A percentile compares a stretch with the other conserved stretches of the same genome.
Evolutionary conservation across 352 stramenopile genomes (phyloP).

Genomic region (Globisporangium echinulatum): DNA sequence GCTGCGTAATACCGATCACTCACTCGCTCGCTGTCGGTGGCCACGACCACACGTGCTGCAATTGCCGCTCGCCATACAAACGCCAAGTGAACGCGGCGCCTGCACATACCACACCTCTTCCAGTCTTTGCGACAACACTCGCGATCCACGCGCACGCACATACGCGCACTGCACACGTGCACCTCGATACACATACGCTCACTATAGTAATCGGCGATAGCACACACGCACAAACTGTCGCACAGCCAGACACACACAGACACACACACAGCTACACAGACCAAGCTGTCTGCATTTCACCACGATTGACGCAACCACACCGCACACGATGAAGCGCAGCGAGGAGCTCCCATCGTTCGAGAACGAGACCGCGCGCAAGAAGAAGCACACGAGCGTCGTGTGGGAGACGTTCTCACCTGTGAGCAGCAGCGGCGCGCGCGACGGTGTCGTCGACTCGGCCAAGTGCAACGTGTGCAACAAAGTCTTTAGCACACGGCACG

Average conservation of each 20-base stretch:
- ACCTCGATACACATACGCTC: no score
- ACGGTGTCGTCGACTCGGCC: constrained; percentile 64
- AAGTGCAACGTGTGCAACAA: constrained; percentile 75
- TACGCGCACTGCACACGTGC: neutral
- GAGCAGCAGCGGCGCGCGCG: constrained; percentile 50
- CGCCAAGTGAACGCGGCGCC: constrained; percentile 4
- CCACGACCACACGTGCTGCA: neutral
- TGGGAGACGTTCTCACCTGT: constrained; percentile 80
- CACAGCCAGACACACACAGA: no score
- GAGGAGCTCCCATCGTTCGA: constrained; percentile 52
- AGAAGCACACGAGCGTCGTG: constrained; percentile 79
- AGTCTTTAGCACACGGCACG: constrained; percentile 73
- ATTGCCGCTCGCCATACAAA: constrained; percentile 11
- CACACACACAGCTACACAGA: neutral
- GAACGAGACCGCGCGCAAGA: constrained; percentile 60
- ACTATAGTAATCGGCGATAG: no score
- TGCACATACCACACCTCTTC: neutral
- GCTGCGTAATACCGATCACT: no score
- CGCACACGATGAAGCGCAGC: constrained; percentile 42
- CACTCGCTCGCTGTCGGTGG: no score
- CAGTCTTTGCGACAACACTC: no score
- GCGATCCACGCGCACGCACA: neutral
- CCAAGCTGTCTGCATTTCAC: constrained; percentile 3
- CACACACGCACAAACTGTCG: no score
- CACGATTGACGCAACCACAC: constrained; percentile 35